Evolutionary conservation across 768 basidiomycete genomes (phyloP).

Genomic region (Dictyophora rubrovolvata): DNA sequence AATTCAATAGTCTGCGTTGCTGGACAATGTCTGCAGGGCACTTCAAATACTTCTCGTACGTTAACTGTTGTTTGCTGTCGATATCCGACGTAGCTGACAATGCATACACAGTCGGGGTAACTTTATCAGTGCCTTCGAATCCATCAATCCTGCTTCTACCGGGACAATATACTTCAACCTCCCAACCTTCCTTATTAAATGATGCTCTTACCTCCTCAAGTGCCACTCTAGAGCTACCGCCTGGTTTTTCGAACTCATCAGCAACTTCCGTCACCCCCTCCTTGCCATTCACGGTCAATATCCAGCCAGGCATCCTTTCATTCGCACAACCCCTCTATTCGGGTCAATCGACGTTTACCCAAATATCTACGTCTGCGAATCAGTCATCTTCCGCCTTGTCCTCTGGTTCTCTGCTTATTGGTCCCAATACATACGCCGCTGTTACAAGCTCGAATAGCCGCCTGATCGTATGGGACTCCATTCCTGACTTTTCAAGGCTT

Average conservation of each 20-base stretch:
- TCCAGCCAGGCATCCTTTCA: conserved; percentile 58
- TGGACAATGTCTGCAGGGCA: conserved; percentile 79
- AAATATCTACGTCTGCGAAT: conserved; percentile 43
- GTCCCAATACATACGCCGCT: conserved; percentile 59
- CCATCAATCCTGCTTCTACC: conserved; percentile 57
- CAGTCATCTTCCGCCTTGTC: conserved; percentile 34
- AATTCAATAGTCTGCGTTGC: conserved; percentile 63
- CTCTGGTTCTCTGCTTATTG: conserved; percentile 56
- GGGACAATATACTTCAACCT: conserved; percentile 63
- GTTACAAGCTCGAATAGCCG: conserved; percentile 43
- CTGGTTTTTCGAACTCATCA: conserved; percentile 47
- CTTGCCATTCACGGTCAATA: conserved; percentile 56
- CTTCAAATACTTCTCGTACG: conserved; percentile 60
- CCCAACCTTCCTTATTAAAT: conserved; percentile 65
- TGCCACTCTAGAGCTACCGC: conserved; percentile 43
- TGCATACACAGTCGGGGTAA: conserved; percentile 51
- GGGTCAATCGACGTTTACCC: conserved; percentile 50
- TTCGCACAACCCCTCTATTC: conserved; percentile 56
- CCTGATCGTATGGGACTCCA: conserved; percentile 66
- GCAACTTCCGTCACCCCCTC: conserved; percentile 37
- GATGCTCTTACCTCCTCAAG: conserved; percentile 55
- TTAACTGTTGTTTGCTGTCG: conserved; percentile 12
- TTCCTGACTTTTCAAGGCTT: conserved; percentile 66
- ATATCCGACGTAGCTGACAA: conserved; percentile 10
- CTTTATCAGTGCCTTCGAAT: conserved; percentile 42